These are phyloP conservation scores for Colletotrichum tropicicola DNA, from an alignment of 2,329 filamentous ascomycete species.

Conservation along the genomic window DNA sequence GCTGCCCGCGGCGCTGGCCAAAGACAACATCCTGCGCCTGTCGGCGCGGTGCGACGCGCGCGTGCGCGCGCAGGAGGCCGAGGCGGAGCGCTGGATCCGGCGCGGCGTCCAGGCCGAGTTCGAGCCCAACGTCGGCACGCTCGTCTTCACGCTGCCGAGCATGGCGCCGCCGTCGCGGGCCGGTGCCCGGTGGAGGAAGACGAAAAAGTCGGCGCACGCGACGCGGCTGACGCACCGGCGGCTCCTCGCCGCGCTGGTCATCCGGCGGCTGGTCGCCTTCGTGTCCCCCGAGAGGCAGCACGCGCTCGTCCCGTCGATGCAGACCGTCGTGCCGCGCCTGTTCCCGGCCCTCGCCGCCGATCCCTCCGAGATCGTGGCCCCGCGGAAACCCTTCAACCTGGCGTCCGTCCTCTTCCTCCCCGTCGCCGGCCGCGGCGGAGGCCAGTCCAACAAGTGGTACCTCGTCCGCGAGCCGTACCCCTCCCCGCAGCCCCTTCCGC, in stretches of 20 bases:
- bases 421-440: conserved; percentile 38
- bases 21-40: conserved; percentile 69
- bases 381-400: conserved; percentile 51
- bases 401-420: conserved; percentile 50
- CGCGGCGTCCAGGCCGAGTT: conserved; percentile 56
- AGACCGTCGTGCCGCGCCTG: conserved; percentile 54
- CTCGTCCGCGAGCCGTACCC: conserved; percentile 57
- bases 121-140: conserved; percentile 57
- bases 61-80: conserved; percentile 53
- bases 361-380: not conserved
- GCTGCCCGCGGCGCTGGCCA: conserved; percentile 77
- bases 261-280: conserved; percentile 58
- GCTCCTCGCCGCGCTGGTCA: conserved; percentile 53
- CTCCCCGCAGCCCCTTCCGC: conserved; percentile 46
- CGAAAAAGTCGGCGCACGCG: conserved; percentile 35
- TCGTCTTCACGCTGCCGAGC: conserved; percentile 54
- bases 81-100: conserved; percentile 64
- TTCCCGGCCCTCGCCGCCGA: conserved; percentile 53
- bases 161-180: conserved; percentile 35
- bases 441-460: conserved; percentile 54
- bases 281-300: conserved; percentile 58
- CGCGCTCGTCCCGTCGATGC: conserved; percentile 52
- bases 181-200: not conserved
- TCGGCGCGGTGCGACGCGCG: conserved; percentile 59
- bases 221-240: conserved; percentile 48